Percentiles rank a stretch among this genome's conserved stretches.
These are phyloP conservation scores for Suillus paluster DNA, from an alignment of 768 basidiomycete genomes.

Conservation along the genomic window DNA sequence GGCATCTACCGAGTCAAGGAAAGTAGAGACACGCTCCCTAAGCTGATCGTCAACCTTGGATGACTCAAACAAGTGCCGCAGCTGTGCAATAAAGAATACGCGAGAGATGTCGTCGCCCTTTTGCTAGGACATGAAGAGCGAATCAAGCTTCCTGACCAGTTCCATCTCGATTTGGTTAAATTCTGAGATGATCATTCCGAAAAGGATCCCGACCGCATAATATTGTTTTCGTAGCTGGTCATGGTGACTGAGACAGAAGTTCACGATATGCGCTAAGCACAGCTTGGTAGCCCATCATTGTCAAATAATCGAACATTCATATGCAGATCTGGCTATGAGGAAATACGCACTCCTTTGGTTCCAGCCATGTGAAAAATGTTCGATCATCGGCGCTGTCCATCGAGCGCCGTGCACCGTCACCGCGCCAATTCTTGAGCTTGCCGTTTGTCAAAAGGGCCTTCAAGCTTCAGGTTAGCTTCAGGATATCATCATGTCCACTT, in stretches of 20 bases:
- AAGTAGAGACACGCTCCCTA: constrained; percentile 74
- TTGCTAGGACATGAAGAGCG: constrained; percentile 90
- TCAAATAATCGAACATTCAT: no score
- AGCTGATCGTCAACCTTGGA: constrained; percentile 81
- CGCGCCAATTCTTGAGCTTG: no score
- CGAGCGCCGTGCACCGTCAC: no score
- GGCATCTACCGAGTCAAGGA: constrained; percentile 88
- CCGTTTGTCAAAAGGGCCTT: no score
- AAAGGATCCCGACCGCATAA: constrained; percentile 92
- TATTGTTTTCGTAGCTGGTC: constrained; percentile 88
- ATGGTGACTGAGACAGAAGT: constrained; percentile 93
- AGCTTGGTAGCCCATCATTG: constrained; percentile 88
- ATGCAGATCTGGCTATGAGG: no score
- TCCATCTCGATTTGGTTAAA: constrained; percentile 93
- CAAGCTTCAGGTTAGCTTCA: no score
- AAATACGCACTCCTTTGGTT: no score
- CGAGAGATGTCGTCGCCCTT: constrained; percentile 91
- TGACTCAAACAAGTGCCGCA: constrained; percentile 85
- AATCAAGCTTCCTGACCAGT: constrained; percentile 88
- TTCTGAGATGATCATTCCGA: constrained; percentile 94
- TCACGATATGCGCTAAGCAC: constrained; percentile 83
- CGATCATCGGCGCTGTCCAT: no score
- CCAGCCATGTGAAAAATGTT: no score
- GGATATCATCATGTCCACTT: no score
- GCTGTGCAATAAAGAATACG: constrained; percentile 90